A percentile compares a stretch with the other conserved stretches of the same genome.
Evolutionary conservation across 805 yeast genomes (phyloP).

Genomic region (Priceomyces melissophilus): DNA sequence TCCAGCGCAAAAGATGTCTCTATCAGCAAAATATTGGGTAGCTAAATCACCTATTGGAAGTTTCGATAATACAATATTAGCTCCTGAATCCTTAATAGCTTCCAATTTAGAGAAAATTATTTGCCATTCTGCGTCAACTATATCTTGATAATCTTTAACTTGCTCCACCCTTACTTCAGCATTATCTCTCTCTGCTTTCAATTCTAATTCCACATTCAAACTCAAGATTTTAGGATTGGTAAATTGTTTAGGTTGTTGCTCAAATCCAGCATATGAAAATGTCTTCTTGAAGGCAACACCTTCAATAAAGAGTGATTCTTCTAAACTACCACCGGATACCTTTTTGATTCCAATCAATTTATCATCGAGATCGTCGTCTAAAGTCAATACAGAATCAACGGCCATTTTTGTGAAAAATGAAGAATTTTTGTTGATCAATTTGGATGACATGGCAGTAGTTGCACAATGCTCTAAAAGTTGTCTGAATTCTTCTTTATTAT

Average conservation of each 20-base stretch:
- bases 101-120: conserved; percentile 83
- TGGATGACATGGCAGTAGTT: conserved; percentile 95
- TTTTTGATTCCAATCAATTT: conserved; percentile 90
- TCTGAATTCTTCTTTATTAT: conserved; percentile 55
- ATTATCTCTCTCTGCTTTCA: conserved; percentile 97
- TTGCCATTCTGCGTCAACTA: conserved; percentile 99
- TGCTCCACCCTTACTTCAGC: conserved; percentile 97
- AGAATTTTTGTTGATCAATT: conserved; percentile 82
- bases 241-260: conserved; percentile 93
- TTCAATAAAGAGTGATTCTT: conserved; percentile 80
- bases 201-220: conserved; percentile 89
- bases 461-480: conserved; percentile 88
- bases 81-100: conserved; percentile 80
- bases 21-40: conserved; percentile 97
- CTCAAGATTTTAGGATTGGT: conserved; percentile 75
- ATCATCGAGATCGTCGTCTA: conserved; percentile 86
- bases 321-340: conserved; percentile 95
- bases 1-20: conserved; percentile 96
- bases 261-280: conserved; percentile 96
- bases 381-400: conserved; percentile 87
- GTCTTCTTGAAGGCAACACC: conserved; percentile 98
- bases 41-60: conserved; percentile 98
- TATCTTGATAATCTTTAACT: conserved; percentile 89
- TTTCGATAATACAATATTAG: conserved; percentile 87
- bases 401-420: conserved; percentile 93